Evolutionary conservation across 2,329 filamentous ascomycete genomes (phyloP).

Genomic region (Lizonia empirigonia): DNA sequence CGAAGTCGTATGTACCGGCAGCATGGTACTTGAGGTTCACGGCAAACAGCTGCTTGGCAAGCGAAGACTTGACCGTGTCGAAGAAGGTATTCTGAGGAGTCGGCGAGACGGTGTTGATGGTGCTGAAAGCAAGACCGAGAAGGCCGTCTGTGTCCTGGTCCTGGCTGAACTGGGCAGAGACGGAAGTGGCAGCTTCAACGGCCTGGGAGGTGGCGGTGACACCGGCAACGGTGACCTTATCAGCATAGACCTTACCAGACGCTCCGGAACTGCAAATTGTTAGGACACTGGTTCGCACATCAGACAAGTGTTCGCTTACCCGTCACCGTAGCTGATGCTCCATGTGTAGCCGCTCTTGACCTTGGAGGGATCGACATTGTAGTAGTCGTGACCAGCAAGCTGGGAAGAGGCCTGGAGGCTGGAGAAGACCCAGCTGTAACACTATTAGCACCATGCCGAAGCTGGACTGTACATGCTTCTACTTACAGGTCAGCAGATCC

Average conservation of each 20-base stretch:
- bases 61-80: slow-evolving; percentile 60
- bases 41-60: slow-evolving; percentile 62
- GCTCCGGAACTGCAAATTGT: slow-evolving; percentile 55
- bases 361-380: slow-evolving; percentile 58
- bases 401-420: slow-evolving; percentile 58
- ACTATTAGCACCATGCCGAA: slow-evolving; percentile 18
- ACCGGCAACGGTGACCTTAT: slow-evolving; percentile 66
- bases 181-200: slow-evolving; percentile 66
- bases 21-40: slow-evolving; percentile 60
- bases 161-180: slow-evolving; percentile 60
- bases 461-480: neutral
- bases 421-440: slow-evolving; percentile 68
- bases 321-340: slow-evolving; percentile 69
- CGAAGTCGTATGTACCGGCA: slow-evolving; percentile 61
- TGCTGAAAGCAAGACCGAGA: slow-evolving; percentile 64
- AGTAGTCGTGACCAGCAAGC: slow-evolving; percentile 62
- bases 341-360: slow-evolving; percentile 59
- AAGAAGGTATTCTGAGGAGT: slow-evolving; percentile 62
- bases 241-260: slow-evolving; percentile 67
- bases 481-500: slow-evolving; percentile 69
- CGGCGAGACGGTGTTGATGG: slow-evolving; percentile 63
- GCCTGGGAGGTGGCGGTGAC: slow-evolving; percentile 66
- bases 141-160: slow-evolving; percentile 64
- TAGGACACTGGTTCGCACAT: neutral
- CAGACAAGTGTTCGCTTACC: slow-evolving; percentile 28